A percentile compares a stretch with the other conserved stretches of the same genome.
Conservation (phyloP, 2,329 filamentous ascomycete genomes). For the Tolypocladium tundrense region DNA sequence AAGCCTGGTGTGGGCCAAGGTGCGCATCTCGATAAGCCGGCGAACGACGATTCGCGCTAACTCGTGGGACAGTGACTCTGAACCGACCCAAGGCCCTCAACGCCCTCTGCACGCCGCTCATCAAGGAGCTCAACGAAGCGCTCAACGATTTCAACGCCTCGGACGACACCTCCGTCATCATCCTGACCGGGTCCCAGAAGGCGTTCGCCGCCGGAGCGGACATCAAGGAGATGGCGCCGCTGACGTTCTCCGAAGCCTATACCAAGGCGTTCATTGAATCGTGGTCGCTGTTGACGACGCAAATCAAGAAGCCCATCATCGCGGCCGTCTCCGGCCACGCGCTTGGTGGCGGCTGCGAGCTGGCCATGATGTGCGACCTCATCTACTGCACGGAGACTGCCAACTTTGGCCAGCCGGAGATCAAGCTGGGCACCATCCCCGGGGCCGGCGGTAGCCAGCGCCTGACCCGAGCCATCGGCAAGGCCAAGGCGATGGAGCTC, state of each 20-base stretch:
- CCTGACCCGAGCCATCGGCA: slow-evolving; percentile 71
- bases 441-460: slow-evolving; percentile 88
- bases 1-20: slow-evolving; percentile 85
- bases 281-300: slow-evolving; percentile 78
- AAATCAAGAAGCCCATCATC: slow-evolving; percentile 88
- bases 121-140: slow-evolving; percentile 77
- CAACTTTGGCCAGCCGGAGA: slow-evolving; percentile 93
- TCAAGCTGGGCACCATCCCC: slow-evolving; percentile 88
- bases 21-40: slow-evolving; percentile 28
- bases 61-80: slow-evolving; percentile 58
- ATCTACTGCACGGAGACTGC: slow-evolving; percentile 79
- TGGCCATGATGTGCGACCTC: slow-evolving; percentile 96
- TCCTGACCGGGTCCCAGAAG: slow-evolving; percentile 80
- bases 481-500: slow-evolving; percentile 83
- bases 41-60: slow-evolving; percentile 5
- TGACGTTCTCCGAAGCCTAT: slow-evolving; percentile 84
- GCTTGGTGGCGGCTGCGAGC: slow-evolving; percentile 88
- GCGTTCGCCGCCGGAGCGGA: slow-evolving; percentile 94
- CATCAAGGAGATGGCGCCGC: slow-evolving; percentile 96
- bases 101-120: slow-evolving; percentile 82
- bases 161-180: slow-evolving; percentile 60
- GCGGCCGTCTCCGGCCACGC: slow-evolving; percentile 92
- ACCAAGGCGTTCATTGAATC: slow-evolving; percentile 85
- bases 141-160: slow-evolving; percentile 61
- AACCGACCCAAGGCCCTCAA: slow-evolving; percentile 94